Conservation (phyloP, 345 rosid species). For the Erysimum cheiranthoides region DNA sequence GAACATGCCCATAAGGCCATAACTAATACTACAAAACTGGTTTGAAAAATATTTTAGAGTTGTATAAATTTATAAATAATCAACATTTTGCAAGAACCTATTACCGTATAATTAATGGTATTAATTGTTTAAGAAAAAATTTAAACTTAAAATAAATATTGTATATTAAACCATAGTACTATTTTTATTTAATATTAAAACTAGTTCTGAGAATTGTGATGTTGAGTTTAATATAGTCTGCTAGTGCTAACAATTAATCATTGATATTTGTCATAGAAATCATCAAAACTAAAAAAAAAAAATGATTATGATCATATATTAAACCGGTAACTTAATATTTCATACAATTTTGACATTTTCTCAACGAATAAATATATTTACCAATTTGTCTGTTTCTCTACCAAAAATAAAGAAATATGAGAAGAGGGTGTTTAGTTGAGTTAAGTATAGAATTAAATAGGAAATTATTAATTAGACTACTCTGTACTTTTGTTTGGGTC, state of each 20-base stretch:
- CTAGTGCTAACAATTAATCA: neutral
- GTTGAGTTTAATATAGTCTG: neutral
- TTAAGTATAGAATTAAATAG: conserved; percentile 12
- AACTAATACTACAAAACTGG: neutral
- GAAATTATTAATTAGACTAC: conserved; percentile 3
- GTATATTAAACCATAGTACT: neutral
- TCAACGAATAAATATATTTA: neutral
- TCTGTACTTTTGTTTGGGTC: conserved; percentile 36
- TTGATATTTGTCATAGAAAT: neutral
- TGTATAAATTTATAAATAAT: neutral
- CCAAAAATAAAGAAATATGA: neutral
- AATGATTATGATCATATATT: neutral
- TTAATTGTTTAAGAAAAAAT: neutral
- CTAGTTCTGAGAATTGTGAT: neutral
- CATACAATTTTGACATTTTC: conserved; percentile 4
- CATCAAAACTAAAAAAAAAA: neutral
- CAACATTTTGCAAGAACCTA: neutral
- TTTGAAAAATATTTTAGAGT: neutral
- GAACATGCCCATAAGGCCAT: neutral
- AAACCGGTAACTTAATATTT: neutral
- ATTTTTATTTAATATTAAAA: neutral
- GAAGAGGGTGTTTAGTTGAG: neutral
- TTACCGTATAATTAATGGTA: neutral
- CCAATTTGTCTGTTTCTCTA: neutral
- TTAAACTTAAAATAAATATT: neutral